phyloP scores from a whole-genome alignment of 208 protist genomes.

The Leishmania aethiopica region DNA sequence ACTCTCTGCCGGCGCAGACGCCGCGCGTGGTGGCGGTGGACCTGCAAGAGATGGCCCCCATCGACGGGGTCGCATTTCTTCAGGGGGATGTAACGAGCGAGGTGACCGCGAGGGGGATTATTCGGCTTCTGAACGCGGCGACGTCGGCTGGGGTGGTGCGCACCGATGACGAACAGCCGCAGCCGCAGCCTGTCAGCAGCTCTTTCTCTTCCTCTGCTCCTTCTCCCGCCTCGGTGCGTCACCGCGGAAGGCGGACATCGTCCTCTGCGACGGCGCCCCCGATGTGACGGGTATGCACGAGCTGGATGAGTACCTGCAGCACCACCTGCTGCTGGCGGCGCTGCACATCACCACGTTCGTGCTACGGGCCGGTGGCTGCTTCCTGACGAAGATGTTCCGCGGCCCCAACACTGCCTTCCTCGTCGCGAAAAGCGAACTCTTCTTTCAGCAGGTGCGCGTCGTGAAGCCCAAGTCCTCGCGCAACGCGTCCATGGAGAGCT shows the following conservation, averaged over 20 bases:
- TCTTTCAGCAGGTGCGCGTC: slow-evolving; percentile 96
- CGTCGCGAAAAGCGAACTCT: slow-evolving; percentile 95
- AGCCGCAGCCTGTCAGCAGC: not conserved
- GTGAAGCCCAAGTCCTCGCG: slow-evolving; percentile 97
- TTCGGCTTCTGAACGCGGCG: slow-evolving; percentile 88
- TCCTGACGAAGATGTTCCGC: slow-evolving; percentile 99
- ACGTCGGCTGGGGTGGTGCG: not conserved
- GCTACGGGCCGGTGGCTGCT: slow-evolving; percentile 92
- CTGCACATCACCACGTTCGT: slow-evolving; percentile 98
- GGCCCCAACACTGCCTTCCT: slow-evolving; percentile 95
- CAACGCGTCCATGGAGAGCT: slow-evolving; percentile 96
- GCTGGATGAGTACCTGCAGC: slow-evolving; percentile 99
- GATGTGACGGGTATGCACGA: slow-evolving; percentile 99
- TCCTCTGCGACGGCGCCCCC: slow-evolving; percentile 99
- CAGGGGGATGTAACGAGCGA: slow-evolving; percentile 93
- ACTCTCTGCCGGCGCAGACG: not conserved
- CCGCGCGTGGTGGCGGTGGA: slow-evolving; percentile 95
- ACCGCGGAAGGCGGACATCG: slow-evolving; percentile 93
- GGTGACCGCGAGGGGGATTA: slow-evolving; percentile 87
- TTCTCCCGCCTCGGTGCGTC: not conserved
- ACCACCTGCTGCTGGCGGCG: slow-evolving; percentile 97
- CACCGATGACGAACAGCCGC: not conserved
- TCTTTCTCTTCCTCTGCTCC: not conserved
- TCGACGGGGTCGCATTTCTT: slow-evolving; percentile 94
- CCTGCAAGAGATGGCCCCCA: slow-evolving; percentile 99